Conservation (phyloP, 208 protist genomes). For the Trichomonas vaginalis region DNA sequence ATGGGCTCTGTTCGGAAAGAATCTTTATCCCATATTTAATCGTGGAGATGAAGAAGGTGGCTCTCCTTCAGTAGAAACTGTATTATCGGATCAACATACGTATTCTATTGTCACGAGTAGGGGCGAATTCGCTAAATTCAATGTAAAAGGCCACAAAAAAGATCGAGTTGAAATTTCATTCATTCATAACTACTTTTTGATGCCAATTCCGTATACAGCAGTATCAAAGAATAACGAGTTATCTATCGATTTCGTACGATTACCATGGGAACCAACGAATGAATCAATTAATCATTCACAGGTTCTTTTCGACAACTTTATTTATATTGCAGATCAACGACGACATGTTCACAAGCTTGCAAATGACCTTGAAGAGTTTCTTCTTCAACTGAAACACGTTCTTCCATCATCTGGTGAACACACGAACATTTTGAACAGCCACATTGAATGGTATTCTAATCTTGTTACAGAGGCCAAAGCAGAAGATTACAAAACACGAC, state of each 20-base stretch:
- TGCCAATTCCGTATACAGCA: background rate
- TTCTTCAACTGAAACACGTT: background rate
- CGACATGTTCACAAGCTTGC: background rate
- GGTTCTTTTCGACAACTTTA: background rate
- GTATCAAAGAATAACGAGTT: background rate
- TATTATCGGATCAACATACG: background rate
- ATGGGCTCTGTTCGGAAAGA: background rate
- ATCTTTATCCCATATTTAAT: background rate
- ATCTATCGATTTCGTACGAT: background rate
- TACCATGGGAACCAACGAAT: background rate
- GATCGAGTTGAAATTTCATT: background rate
- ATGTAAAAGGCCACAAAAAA: background rate
- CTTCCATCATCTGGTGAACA: background rate
- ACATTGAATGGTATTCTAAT: background rate
- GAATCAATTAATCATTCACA: background rate
- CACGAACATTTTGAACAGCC: background rate
- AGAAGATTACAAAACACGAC: background rate
- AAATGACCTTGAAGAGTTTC: background rate
- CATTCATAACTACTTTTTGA: slow-evolving; percentile 3
- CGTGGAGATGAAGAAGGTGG: background rate
- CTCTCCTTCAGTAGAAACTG: background rate
- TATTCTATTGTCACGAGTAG: background rate
- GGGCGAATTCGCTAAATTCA: background rate
- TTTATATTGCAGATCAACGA: background rate
- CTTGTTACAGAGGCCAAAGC: no score